A percentile compares a stretch with the other conserved stretches of the same genome.
phyloP scores from a whole-genome alignment of 1,284 basidiomycete species.

The Cutaneotrichosporon sp. region DNA sequence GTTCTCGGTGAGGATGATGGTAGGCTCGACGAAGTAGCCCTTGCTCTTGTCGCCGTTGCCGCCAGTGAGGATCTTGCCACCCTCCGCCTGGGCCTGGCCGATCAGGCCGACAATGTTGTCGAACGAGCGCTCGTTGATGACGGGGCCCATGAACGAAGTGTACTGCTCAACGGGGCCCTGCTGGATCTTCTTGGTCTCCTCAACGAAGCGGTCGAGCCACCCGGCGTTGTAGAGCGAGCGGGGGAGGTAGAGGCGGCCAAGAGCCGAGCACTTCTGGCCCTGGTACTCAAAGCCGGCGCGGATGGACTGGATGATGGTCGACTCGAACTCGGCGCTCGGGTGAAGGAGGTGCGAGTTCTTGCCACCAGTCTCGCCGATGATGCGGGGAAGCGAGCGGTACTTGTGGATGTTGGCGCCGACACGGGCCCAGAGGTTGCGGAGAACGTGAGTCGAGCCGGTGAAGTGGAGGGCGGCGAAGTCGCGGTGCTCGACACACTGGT shows the following conservation, averaged over 20 bases:
- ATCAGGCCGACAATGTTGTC: constrained; percentile 80
- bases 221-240: constrained; percentile 73
- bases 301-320: constrained; percentile 77
- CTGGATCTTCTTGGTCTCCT: constrained; percentile 74
- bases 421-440: constrained; percentile 88
- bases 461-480: constrained; percentile 84
- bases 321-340: constrained; percentile 72
- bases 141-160: constrained; percentile 83
- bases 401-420: constrained; percentile 77
- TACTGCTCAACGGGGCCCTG: constrained; percentile 75
- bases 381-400: constrained; percentile 75
- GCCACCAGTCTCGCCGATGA: constrained; percentile 65
- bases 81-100: constrained; percentile 68
- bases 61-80: constrained; percentile 17
- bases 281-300: constrained; percentile 89
- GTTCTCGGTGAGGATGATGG: constrained; percentile 64
- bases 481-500: constrained; percentile 65
- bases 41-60: constrained; percentile 72
- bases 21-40: constrained; percentile 86
- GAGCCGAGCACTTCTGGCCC: constrained; percentile 71
- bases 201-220: constrained; percentile 74
- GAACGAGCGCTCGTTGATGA: constrained; percentile 79
- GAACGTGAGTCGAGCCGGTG: constrained; percentile 85
- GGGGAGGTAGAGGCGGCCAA: constrained; percentile 85
- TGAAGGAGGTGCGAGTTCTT: constrained; percentile 93